Percentiles rank a stretch among this genome's conserved stretches.
phyloP scores from a whole-genome alignment of 1,284 basidiomycete genomes.

The Cutaneotrichosporon sp. region DNA sequence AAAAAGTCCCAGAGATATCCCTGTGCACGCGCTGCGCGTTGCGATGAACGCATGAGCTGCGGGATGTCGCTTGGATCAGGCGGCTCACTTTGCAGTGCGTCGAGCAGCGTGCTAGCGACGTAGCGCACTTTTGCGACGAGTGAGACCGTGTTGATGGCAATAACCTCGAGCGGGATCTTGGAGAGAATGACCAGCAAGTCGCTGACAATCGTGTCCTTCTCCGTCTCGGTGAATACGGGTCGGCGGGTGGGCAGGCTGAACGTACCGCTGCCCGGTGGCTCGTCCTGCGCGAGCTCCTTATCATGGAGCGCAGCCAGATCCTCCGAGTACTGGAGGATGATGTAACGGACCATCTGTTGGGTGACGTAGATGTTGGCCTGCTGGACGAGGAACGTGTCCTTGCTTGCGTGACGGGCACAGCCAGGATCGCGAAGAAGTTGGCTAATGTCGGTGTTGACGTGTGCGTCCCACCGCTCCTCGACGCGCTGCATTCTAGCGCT shows the following conservation, averaged over 20 bases:
- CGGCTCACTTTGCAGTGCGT: constrained; percentile 71
- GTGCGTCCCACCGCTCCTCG: constrained; percentile 41
- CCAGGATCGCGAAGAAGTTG: constrained; percentile 80
- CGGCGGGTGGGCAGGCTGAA: constrained; percentile 48
- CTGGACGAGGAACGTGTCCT: constrained; percentile 83
- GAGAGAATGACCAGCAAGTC: constrained; percentile 78
- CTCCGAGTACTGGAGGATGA: constrained; percentile 82
- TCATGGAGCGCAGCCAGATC: constrained; percentile 63
- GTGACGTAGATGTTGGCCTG: constrained; percentile 85
- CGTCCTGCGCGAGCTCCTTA: constrained; percentile 38
- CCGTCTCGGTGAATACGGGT: constrained; percentile 29
- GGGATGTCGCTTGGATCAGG: constrained; percentile 5
- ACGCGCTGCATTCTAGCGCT: constrained; percentile 26
- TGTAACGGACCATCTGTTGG: constrained; percentile 84
- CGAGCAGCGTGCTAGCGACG: constrained; percentile 79
- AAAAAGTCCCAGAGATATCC: constrained; percentile 78
- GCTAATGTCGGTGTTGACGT: constrained; percentile 73
- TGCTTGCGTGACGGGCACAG: constrained; percentile 73
- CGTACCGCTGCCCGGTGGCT: constrained; percentile 34
- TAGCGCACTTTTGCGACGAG: constrained; percentile 81
- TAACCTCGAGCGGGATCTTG: constrained; percentile 85
- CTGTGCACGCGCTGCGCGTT: constrained; percentile 69
- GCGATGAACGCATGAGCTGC: constrained; percentile 10
- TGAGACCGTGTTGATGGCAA: constrained; percentile 76
- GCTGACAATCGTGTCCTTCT: constrained; percentile 37